A percentile compares a stretch with the other conserved stretches of the same genome.
Conservation (phyloP, 768 basidiomycete genomes). For the Phlegmacium glaucopus region DNA sequence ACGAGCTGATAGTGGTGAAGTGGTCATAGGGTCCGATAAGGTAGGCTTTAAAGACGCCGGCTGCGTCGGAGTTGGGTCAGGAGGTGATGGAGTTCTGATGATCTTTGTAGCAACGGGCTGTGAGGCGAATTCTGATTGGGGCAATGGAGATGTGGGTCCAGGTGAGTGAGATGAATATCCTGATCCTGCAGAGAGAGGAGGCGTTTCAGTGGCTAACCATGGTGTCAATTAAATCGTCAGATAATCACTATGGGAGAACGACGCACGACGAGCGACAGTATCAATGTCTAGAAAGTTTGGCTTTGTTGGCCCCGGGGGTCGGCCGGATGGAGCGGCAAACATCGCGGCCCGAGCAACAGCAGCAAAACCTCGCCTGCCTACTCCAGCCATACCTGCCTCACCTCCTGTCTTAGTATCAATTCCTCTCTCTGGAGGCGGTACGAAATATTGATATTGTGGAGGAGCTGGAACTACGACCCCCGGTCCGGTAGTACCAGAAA, state of each 20-base stretch:
- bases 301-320: conserved; percentile 14
- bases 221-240: conserved; percentile 14
- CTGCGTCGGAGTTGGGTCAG: conserved; percentile 10
- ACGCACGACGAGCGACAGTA: conserved; percentile 39
- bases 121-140: conserved; percentile 28
- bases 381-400: conserved; percentile 86
- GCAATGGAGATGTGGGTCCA: conserved; percentile 36
- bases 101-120: conserved; percentile 11
- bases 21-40: conserved; percentile 12
- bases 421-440: conserved; percentile 31
- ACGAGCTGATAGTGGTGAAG: conserved; percentile 27
- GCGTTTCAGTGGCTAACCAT: conserved; percentile 32
- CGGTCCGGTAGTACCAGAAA: neutral
- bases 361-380: conserved; percentile 81
- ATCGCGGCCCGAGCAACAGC: conserved; percentile 61
- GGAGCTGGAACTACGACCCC: neutral
- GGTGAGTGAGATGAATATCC: conserved; percentile 44
- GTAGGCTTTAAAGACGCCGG: conserved; percentile 6
- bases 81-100: conserved; percentile 23
- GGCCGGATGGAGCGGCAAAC: conserved; percentile 24
- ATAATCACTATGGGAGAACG: conserved; percentile 6
- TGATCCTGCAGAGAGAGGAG: conserved; percentile 47
- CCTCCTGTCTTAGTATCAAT: conserved; percentile 74
- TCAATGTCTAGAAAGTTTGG: conserved; percentile 48
- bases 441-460: conserved; percentile 12